These are phyloP conservation scores for Aspergillus egyptiacus DNA, from an alignment of 495 filamentous ascomycete species.

Conservation along the genomic window DNA sequence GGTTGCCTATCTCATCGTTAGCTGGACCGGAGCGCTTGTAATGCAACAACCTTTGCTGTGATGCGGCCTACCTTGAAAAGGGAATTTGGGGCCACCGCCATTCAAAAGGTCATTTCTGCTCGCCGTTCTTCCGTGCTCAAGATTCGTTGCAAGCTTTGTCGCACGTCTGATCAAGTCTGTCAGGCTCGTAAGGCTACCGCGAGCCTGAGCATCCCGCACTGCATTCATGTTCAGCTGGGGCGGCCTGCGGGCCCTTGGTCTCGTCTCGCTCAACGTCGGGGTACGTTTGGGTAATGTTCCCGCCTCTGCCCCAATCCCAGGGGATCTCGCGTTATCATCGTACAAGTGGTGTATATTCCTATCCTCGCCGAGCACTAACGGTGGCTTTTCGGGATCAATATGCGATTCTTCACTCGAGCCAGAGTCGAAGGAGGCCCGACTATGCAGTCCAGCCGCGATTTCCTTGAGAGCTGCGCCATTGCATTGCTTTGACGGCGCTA, in stretches of 20 bases:
- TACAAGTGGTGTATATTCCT: conserved; percentile 8
- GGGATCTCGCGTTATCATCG: conserved; percentile 3
- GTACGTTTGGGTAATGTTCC: conserved; percentile 33
- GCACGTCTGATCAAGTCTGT: conserved; percentile 86
- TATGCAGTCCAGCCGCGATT: conserved; percentile 19
- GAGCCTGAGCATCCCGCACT: conserved; percentile 68
- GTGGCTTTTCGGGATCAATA: conserved; percentile 34
- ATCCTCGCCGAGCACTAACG: conserved; percentile 23
- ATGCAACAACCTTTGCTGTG: not conserved
- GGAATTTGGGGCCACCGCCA: conserved; percentile 25
- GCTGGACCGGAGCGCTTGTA: not conserved
- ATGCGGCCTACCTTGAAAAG: conserved; percentile 21
- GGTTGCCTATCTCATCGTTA: conserved; percentile 15
- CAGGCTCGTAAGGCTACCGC: conserved; percentile 84
- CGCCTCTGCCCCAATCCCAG: conserved; percentile 29
- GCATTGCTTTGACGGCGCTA: conserved; percentile 6
- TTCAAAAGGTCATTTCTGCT: conserved; percentile 53
- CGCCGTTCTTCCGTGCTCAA: conserved; percentile 81
- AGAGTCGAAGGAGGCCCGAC: conserved; percentile 25
- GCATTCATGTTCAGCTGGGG: conserved; percentile 74
- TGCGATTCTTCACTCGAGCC: conserved; percentile 27
- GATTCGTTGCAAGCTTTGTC: conserved; percentile 76
- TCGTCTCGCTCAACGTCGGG: conserved; percentile 39
- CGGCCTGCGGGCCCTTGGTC: conserved; percentile 52
- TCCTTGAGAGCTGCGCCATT: conserved; percentile 17